Conservation (phyloP, 257 asterid genomes). For the Solanum neorickii region DNA sequence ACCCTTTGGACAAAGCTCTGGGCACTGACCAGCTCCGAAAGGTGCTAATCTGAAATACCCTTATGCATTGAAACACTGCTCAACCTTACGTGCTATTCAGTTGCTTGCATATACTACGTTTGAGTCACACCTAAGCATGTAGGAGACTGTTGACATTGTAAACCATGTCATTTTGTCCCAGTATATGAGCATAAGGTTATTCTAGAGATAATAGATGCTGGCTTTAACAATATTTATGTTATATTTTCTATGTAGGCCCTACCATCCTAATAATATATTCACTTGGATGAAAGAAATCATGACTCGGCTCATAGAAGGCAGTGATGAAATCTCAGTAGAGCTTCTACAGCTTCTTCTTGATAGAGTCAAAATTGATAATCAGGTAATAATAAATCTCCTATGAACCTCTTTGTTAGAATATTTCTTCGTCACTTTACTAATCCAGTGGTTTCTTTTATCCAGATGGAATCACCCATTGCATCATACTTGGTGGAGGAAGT, state of each 20-base stretch:
- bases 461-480: slow-evolving; percentile 32
- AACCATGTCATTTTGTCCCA: not conserved
- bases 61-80: not conserved
- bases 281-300: slow-evolving; percentile 22
- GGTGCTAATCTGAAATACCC: not conserved
- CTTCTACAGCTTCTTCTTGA: slow-evolving; percentile 26
- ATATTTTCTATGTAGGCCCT: slow-evolving; percentile 18
- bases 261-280: slow-evolving; percentile 6
- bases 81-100: not conserved
- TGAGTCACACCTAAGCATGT: not conserved
- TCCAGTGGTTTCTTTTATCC: slow-evolving; percentile 9
- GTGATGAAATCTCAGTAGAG: slow-evolving; percentile 25
- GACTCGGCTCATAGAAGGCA: slow-evolving; percentile 20
- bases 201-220: not conserved
- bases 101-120: not conserved
- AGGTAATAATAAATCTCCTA: slow-evolving; percentile 6
- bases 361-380: slow-evolving; percentile 12
- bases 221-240: not conserved
- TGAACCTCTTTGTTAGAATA: not conserved
- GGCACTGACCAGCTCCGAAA: not conserved
- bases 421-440: not conserved
- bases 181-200: not conserved
- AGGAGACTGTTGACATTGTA: not conserved
- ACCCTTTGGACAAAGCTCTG: not conserved
- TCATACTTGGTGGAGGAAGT: slow-evolving; percentile 46